Evolutionary conservation across 371 early-diverging fungal species (phyloP).

Genomic region (Zopfochytrium polystomum): DNA sequence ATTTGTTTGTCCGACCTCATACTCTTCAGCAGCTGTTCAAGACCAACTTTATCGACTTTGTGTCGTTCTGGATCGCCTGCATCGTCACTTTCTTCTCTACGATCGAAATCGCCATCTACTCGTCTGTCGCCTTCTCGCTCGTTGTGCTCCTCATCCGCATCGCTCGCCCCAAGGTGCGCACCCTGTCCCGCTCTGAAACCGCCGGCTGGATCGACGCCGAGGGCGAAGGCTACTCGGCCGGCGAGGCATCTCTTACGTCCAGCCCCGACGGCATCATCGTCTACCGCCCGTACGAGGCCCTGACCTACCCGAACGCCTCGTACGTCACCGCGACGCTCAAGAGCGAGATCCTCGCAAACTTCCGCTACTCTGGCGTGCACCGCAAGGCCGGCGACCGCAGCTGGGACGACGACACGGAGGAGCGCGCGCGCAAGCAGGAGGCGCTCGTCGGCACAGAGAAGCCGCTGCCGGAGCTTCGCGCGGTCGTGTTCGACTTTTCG

Average conservation of each 20-base stretch:
- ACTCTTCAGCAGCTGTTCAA: constrained; percentile 11
- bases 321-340: constrained; percentile 34
- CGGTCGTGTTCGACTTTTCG: constrained; percentile 76
- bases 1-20: constrained; percentile 10
- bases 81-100: constrained; percentile 65
- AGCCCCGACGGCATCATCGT: constrained; percentile 59
- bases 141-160: constrained; percentile 64
- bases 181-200: constrained; percentile 35
- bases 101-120: constrained; percentile 68
- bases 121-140: constrained; percentile 60
- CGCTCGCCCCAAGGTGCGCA: constrained; percentile 58
- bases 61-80: constrained; percentile 47
- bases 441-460: constrained; percentile 53
- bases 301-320: constrained; percentile 70
- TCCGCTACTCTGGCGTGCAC: constrained; percentile 22
- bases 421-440: constrained; percentile 30
- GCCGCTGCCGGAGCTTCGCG: constrained; percentile 52
- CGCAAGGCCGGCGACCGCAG: constrained; percentile 15
- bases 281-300: constrained; percentile 64
- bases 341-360: constrained; percentile 19
- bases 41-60: constrained; percentile 29
- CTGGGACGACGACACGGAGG: constrained; percentile 39
- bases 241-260: not conserved
- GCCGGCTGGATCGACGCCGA: constrained; percentile 30
- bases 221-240: constrained; percentile 4